Evolutionary conservation across 805 yeast genomes (phyloP).

Genomic region (Yamadazyma laniorum): DNA sequence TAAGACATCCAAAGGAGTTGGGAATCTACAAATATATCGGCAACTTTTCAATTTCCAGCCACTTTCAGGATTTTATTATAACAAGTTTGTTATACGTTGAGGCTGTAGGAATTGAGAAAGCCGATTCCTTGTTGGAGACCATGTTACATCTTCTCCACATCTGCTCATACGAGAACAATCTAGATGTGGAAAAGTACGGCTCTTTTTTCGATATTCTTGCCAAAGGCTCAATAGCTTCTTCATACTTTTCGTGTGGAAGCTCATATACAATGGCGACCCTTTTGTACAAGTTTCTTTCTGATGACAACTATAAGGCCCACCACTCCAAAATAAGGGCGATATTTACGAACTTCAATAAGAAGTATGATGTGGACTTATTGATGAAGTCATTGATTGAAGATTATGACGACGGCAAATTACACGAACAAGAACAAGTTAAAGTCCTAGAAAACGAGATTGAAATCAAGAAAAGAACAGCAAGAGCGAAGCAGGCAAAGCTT

Average conservation of each 20-base stretch:
- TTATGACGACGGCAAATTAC: constrained; percentile 25
- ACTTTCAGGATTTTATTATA: constrained; percentile 54
- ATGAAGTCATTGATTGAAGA: constrained; percentile 17
- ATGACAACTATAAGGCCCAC: constrained; percentile 39
- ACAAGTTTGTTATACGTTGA: constrained; percentile 44
- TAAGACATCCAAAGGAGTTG: constrained; percentile 27
- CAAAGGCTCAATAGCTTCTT: constrained; percentile 28
- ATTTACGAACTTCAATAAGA: constrained; percentile 32
- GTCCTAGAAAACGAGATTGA: constrained; percentile 42
- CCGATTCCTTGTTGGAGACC: constrained; percentile 58
- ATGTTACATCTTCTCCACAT: constrained; percentile 69
- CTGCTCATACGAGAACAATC: constrained; percentile 33
- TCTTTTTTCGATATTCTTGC: constrained; percentile 28
- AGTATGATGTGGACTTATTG: constrained; percentile 20
- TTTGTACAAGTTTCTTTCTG: constrained; percentile 37
- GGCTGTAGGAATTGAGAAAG: constrained; percentile 34
- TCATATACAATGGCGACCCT: constrained; percentile 33
- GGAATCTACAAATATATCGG: constrained; percentile 46
- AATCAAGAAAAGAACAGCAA: constrained; percentile 65
- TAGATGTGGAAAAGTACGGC: constrained; percentile 30
- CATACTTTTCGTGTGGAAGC: constrained; percentile 14
- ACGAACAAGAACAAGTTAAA: constrained; percentile 14
- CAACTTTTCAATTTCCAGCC: constrained; percentile 49
- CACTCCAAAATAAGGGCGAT: constrained; percentile 61
- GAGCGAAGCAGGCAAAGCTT: constrained; percentile 64